phyloP scores from a whole-genome alignment of 164 flowering plant genomes.

The Litsea cubeba region DNA sequence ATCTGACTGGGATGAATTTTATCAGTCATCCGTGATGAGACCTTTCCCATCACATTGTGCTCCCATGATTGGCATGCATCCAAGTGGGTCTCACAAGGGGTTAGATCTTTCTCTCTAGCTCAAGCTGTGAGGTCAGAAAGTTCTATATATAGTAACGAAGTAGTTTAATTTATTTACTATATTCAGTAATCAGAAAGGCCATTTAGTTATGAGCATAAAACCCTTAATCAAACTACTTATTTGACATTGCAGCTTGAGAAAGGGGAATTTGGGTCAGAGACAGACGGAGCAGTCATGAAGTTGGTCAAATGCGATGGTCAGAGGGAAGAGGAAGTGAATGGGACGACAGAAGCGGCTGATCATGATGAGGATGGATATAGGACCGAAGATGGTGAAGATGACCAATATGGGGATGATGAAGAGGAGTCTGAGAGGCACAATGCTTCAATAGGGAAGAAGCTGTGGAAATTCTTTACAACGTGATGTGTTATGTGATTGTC shows the following conservation, averaged over 20 bases:
- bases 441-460: conserved; percentile 59
- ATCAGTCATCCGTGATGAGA: too few species aligned
- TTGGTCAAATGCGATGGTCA: conserved; percentile 14
- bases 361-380: conserved; percentile 19
- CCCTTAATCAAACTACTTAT: too few species aligned
- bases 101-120: too few species aligned
- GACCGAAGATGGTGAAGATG: conserved; percentile 12
- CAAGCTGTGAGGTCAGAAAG: too few species aligned
- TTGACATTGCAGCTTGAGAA: conserved; percentile 29
- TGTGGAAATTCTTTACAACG: conserved; percentile 83
- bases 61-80: too few species aligned
- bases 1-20: too few species aligned
- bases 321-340: conserved; percentile 19
- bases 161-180: too few species aligned
- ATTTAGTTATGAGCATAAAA: too few species aligned
- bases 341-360: conserved; percentile 21
- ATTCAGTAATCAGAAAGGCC: too few species aligned
- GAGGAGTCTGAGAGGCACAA: conserved; percentile 40
- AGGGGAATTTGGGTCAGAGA: conserved; percentile 15
- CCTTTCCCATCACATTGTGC: too few species aligned
- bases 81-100: too few species aligned
- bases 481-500: conserved; percentile 18
- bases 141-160: too few species aligned
- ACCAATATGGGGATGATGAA: conserved; percentile 26
- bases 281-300: conserved; percentile 28